Conservation (phyloP, 2,329 filamentous ascomycete genomes). For the Alternaria triticina region DNA sequence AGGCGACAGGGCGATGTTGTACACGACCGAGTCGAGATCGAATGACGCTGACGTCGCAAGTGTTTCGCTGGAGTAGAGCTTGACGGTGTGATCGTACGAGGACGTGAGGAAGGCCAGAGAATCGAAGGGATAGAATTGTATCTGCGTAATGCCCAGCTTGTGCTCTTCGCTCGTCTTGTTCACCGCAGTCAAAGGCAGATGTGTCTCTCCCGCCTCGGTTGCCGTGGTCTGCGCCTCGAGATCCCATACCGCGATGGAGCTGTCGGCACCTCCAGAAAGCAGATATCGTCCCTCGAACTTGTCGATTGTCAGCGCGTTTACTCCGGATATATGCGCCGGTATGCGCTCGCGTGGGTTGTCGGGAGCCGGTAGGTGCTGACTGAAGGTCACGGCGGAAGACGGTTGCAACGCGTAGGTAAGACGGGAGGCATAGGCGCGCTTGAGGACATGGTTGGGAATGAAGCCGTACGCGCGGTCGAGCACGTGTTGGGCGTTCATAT, state of each 20-base stretch:
- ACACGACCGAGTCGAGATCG: constrained; percentile 70
- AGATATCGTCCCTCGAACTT: constrained; percentile 80
- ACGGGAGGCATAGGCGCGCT: constrained; percentile 68
- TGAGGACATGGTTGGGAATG: constrained; percentile 65
- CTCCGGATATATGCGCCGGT: constrained; percentile 77
- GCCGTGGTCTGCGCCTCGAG: constrained; percentile 60
- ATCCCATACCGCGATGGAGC: constrained; percentile 86
- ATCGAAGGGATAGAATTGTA: constrained; percentile 82
- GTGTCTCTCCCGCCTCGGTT: constrained; percentile 23
- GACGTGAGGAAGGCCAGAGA: constrained; percentile 75
- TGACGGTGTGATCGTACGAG: constrained; percentile 79
- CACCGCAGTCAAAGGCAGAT: constrained; percentile 36
- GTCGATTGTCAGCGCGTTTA: constrained; percentile 80
- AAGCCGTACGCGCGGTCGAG: constrained; percentile 77
- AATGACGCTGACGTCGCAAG: constrained; percentile 70
- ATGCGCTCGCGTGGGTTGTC: constrained; percentile 43
- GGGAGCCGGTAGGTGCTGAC: constrained; percentile 61
- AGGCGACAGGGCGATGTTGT: constrained; percentile 79
- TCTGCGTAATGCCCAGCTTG: constrained; percentile 75
- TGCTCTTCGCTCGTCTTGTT: constrained; percentile 53
- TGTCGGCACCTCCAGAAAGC: constrained; percentile 84
- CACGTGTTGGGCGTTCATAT: constrained; percentile 62
- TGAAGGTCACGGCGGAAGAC: constrained; percentile 69
- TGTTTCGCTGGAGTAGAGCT: constrained; percentile 73
- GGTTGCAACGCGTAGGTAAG: constrained; percentile 74